These are phyloP conservation scores for Amoebophrya sp. DNA, from an alignment of 169 alveolate species.

Conservation along the genomic window DNA sequence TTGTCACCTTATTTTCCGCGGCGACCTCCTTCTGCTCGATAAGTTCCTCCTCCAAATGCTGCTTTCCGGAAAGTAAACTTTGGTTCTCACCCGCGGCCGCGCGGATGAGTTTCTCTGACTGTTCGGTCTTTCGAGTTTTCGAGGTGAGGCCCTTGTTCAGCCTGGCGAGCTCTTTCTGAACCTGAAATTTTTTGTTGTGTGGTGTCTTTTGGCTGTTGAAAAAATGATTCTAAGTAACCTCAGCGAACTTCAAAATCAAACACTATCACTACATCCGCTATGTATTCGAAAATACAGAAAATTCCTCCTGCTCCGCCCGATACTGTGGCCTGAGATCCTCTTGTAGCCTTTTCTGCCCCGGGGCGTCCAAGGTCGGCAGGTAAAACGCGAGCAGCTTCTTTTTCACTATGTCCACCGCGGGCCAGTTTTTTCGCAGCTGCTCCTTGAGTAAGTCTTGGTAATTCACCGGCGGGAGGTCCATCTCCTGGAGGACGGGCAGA, in stretches of 20 bases:
- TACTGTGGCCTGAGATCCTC: background rate
- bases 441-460: background rate
- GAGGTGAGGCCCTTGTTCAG: background rate
- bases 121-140: background rate
- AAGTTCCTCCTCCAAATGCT: background rate
- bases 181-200: too few relatives aligned
- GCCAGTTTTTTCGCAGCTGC: background rate
- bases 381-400: background rate
- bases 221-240: too few relatives aligned
- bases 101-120: background rate
- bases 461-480: background rate
- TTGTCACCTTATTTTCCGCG: background rate
- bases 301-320: background rate
- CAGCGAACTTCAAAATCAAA: too few relatives aligned
- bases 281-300: too few relatives aligned
- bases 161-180: background rate
- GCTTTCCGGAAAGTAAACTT: background rate
- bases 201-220: too few relatives aligned
- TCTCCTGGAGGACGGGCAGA: background rate
- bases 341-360: background rate
- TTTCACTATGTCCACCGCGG: background rate
- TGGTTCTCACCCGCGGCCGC: background rate
- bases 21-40: background rate
- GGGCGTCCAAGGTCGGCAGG: background rate
- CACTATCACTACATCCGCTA: too few relatives aligned